Evolutionary conservation across 257 asterid species (phyloP), one percentile per base, ranked within the genome.

Genomic region (Verbascum thapsus): DNA sequence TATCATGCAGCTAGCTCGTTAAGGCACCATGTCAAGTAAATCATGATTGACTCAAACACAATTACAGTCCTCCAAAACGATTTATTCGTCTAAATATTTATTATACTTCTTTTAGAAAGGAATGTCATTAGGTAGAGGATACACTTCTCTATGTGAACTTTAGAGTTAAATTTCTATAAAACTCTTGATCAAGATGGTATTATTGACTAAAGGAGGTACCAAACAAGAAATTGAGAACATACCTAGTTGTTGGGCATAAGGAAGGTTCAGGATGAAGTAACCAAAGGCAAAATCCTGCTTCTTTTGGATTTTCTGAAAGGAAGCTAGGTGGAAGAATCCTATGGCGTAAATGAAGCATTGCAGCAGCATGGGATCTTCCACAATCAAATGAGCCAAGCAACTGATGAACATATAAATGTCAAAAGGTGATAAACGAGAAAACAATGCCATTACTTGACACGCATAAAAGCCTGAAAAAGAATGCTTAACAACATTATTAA

Each of bases 241-340:
- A 88, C 98, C 91, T 86, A 64, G 86, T 73, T 43, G 78, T 69
- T 53, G 98, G 97, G 20, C 98, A 95, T 62, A 81, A 78, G 48
- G 97, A 85, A 58, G 98, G 84, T 67, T 85, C 88, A 6, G 96
- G 98, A 78, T 88, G 96, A 82, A 91, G 96, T 53, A 92, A 76
- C 96, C 96, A 88, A 68, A 92, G 94, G 75, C 98, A 92, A 72
- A 88, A 90, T 15, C 97, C 98, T 76, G 97, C 97, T 83, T 88
- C 98, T 79, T 79, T 83, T 48, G 97, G 95, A 78, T 92, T 82
- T 76, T 81, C 88, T 15, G 88, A 81, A 48, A 91, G 88, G 73
- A 91, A 88, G 45, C 75, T 78, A 35, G 95, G 94, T 55, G 98
- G 98, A 63, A 91, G 96, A 76, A 91, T 91, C 86, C 95, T 80